Percentiles rank a stretch among this genome's conserved stretches.
Evolutionary conservation across 2,329 filamentous ascomycete genomes (phyloP).

Genomic region (Blastomyces silverae): DNA sequence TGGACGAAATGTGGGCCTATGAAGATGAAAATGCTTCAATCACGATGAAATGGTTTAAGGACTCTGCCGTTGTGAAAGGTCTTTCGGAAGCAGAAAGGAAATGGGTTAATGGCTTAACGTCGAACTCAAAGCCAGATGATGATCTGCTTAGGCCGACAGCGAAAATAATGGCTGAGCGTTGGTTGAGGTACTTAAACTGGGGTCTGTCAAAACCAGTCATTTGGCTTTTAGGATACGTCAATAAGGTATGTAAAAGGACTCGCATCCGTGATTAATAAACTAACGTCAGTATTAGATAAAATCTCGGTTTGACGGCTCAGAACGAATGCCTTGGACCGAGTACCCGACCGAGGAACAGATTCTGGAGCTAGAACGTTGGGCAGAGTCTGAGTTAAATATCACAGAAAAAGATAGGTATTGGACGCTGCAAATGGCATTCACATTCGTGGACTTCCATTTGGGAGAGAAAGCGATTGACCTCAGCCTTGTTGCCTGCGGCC

Average conservation of each 20-base stretch:
- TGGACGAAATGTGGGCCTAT: conserved; percentile 22
- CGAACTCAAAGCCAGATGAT: conserved; percentile 25
- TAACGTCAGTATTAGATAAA: conserved; percentile 15
- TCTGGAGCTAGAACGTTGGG: conserved; percentile 19
- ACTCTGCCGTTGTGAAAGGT: conserved; percentile 26
- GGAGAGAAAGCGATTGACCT: conserved; percentile 21
- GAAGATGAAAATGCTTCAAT: conserved; percentile 19
- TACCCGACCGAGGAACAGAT: conserved; percentile 18
- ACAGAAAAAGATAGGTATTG: conserved; percentile 17
- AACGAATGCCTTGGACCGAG: neutral
- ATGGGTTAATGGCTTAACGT: conserved; percentile 27
- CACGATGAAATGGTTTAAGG: conserved; percentile 25
- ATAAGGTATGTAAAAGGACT: conserved; percentile 14
- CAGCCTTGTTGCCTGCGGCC: conserved; percentile 22
- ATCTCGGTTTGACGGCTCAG: conserved; percentile 10
- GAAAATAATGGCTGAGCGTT: conserved; percentile 21
- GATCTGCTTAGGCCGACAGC: conserved; percentile 25
- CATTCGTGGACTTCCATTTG: conserved; percentile 20
- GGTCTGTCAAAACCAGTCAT: conserved; percentile 9
- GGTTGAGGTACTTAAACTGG: conserved; percentile 20
- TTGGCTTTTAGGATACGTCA: conserved; percentile 18
- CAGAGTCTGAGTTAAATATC: conserved; percentile 17
- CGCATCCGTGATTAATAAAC: neutral
- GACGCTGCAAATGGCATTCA: conserved; percentile 23
- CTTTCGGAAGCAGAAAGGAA: conserved; percentile 22